These are phyloP conservation scores for Astrocystis sublimbata DNA, from an alignment of 495 filamentous ascomycete species.

Conservation along the genomic window DNA sequence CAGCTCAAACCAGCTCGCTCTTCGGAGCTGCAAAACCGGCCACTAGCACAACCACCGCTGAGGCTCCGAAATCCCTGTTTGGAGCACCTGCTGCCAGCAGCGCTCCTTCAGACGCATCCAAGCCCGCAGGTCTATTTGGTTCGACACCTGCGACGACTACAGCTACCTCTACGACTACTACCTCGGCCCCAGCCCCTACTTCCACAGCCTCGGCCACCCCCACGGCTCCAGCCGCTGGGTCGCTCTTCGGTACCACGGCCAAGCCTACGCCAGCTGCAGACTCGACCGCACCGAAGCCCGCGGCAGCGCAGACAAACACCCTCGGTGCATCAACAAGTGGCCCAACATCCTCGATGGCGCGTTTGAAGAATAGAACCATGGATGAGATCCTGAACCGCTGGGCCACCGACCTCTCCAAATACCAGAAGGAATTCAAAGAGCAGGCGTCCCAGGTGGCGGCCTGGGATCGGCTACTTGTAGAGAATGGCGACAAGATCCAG, in stretches of 20 bases:
- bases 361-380: slow-evolving; percentile 98
- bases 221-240: slow-evolving; percentile 15
- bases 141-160: slow-evolving; percentile 17
- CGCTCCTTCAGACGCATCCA: slow-evolving; percentile 24
- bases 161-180: slow-evolving; percentile 23
- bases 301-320: slow-evolving; percentile 35
- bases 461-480: slow-evolving; percentile 90
- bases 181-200: slow-evolving; percentile 15
- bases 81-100: slow-evolving; percentile 18
- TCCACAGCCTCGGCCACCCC: slow-evolving; percentile 21
- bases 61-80: slow-evolving; percentile 22
- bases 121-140: slow-evolving; percentile 35
- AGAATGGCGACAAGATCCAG: slow-evolving; percentile 88
- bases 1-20: slow-evolving; percentile 25
- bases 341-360: slow-evolving; percentile 76
- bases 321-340: slow-evolving; percentile 74
- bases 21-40: slow-evolving; percentile 28
- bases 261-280: slow-evolving; percentile 31
- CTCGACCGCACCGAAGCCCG: slow-evolving; percentile 28
- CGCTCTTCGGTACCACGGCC: slow-evolving; percentile 18
- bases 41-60: slow-evolving; percentile 19
- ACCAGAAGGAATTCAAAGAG: slow-evolving; percentile 90
- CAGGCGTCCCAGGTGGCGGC: slow-evolving; percentile 82
- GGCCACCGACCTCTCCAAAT: slow-evolving; percentile 91
- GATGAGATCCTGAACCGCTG: slow-evolving; percentile 98